These are phyloP conservation scores for Boletellus deceptivus DNA, from an alignment of 1,284 basidiomycete species.

Conservation along the genomic window DNA sequence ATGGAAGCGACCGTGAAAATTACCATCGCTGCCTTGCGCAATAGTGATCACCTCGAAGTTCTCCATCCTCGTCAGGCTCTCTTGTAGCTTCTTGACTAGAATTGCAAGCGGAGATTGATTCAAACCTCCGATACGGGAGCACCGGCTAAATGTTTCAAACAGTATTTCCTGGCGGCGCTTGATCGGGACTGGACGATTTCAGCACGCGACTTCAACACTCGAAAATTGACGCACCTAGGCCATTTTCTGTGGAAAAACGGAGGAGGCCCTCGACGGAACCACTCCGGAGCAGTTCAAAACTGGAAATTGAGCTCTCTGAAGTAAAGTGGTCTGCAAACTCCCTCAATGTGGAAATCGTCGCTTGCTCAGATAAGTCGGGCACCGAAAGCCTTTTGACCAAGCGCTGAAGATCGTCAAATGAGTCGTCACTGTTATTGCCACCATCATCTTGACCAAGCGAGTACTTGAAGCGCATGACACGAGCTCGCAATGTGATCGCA, in stretches of 20 bases:
- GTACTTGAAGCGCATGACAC: slow-evolving; percentile 82
- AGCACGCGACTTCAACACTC: slow-evolving; percentile 9
- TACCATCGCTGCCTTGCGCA: slow-evolving; percentile 73
- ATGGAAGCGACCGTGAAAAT: slow-evolving; percentile 2
- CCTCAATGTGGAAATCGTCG: slow-evolving; percentile 61
- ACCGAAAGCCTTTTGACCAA: slow-evolving; percentile 64
- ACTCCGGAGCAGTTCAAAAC: slow-evolving; percentile 93
- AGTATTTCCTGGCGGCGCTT: slow-evolving; percentile 68
- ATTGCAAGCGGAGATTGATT: slow-evolving; percentile 67
- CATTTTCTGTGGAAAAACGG: slow-evolving; percentile 72
- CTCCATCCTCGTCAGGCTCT: slow-evolving; percentile 90
- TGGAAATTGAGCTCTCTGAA: slow-evolving; percentile 83
- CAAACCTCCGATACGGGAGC: slow-evolving; percentile 41
- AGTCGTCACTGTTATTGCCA: slow-evolving; percentile 60
- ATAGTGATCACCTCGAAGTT: slow-evolving; percentile 92
- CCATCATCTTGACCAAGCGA: slow-evolving; percentile 57
- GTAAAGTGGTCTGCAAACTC: slow-evolving; percentile 81
- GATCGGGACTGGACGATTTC: slow-evolving; percentile 47
- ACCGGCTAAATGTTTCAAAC: slow-evolving; percentile 69
- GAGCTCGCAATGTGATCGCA: slow-evolving; percentile 84
- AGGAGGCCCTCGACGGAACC: slow-evolving; percentile 89
- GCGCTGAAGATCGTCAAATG: slow-evolving; percentile 62
- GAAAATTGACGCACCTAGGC: slow-evolving; percentile 28
- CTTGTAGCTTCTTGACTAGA: slow-evolving; percentile 94
- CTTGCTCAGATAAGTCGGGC: slow-evolving; percentile 58